A percentile compares a stretch with the other conserved stretches of the same genome.
These are phyloP conservation scores for Calonectria pseudoreteaudii DNA, from an alignment of 2,329 filamentous ascomycete genomes.

Conservation along the genomic window DNA sequence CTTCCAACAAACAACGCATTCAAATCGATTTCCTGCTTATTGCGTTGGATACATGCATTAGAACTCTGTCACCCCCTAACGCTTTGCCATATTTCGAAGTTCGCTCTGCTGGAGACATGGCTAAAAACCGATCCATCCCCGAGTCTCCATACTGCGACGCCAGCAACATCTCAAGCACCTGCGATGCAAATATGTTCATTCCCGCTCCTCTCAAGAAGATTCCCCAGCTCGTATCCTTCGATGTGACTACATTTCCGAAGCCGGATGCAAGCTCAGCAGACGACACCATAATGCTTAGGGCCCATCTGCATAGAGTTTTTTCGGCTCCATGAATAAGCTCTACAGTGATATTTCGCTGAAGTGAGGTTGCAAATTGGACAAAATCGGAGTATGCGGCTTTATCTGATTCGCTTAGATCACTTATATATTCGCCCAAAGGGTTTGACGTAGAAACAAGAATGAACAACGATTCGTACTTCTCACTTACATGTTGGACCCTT, in stretches of 20 bases:
- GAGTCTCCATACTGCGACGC: slow-evolving; percentile 37
- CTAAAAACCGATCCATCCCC: slow-evolving; percentile 48
- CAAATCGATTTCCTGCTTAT: slow-evolving; percentile 30
- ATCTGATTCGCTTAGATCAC: slow-evolving; percentile 55
- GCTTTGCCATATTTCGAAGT: slow-evolving; percentile 38
- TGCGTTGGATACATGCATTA: slow-evolving; percentile 30
- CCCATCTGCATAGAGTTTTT: slow-evolving; percentile 65
- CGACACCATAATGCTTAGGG: slow-evolving; percentile 63
- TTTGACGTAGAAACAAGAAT: slow-evolving; percentile 74
- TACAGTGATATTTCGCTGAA: slow-evolving; percentile 54
- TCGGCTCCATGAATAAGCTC: slow-evolving; percentile 64
- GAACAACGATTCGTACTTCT: slow-evolving; percentile 74
- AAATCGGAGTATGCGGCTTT: slow-evolving; percentile 61
- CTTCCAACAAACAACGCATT: not conserved
- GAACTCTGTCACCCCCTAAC: slow-evolving; percentile 42
- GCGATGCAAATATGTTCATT: slow-evolving; percentile 52
- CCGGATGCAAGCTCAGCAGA: slow-evolving; percentile 46
- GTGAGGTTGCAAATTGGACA: slow-evolving; percentile 58
- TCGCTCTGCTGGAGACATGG: slow-evolving; percentile 44
- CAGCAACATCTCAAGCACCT: slow-evolving; percentile 46
- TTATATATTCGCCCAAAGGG: slow-evolving; percentile 54
- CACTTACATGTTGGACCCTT: slow-evolving; percentile 63
- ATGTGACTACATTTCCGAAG: slow-evolving; percentile 50
- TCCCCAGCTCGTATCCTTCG: slow-evolving; percentile 56
- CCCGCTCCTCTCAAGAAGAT: slow-evolving; percentile 50